Base-by-base conservation (phyloP, 805 yeast genomes). In the Grigorovia jiainica region DNA sequence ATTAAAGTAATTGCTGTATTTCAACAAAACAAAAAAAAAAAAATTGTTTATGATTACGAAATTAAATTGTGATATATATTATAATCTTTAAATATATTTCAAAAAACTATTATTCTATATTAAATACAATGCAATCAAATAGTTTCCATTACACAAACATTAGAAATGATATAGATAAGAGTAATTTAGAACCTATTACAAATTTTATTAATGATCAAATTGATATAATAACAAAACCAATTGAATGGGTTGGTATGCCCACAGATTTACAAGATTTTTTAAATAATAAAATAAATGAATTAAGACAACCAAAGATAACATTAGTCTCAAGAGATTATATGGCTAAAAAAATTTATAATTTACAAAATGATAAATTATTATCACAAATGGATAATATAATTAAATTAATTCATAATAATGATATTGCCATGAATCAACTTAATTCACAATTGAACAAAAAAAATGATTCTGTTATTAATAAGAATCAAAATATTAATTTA, bases 321-420 rank as follows among this genome's bases (percentile, higher is more conserved):
- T 35, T 40, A 21, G 37, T 40, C 8, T 34, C 50, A 19, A 46
- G 40, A 24, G 61, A 57, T 43, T 36, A 46, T 7, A 18, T 58
- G 7, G 40, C 48, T 2, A 31, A 23, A 6, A 43, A 42, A 32
- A 41, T 57, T 2, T 47, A 47, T 17, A 49, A 54, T 24, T n/a
- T 45, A 15, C 56, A 55, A 40, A 24, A 43, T 5, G 45, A 48
- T 15, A 41, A 45, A 41, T 50, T 45, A 21, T 19, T 40, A 25
- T 37, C 46, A 5, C 51, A 50, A 42, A 33, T 54, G n/a, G 34
- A 44, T 19, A 41, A 45, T 8, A 46, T 56, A 2, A 45, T 43
- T 29, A 53, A 52, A 34, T 16, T 44, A n/a, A 27, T 25, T 2
- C 34, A 32, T 31, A 32, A 16, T 18, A 31, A 32, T 23, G 25